Percentiles rank a stretch among this genome's conserved stretches.
Conservation (phyloP, 371 early-diverging fungal species). For the Umbelopsis sp. region DNA sequence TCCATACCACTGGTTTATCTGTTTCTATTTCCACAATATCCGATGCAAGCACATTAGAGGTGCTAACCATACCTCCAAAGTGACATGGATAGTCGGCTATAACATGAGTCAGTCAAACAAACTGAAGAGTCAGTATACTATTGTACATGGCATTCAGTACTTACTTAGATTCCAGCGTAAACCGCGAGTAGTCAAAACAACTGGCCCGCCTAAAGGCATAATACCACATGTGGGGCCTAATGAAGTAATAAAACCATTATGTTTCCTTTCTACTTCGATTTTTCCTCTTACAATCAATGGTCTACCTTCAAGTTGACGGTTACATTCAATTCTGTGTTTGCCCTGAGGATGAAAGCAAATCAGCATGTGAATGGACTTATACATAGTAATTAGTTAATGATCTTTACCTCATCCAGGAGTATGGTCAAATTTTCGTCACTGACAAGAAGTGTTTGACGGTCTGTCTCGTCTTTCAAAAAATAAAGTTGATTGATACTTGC, state of each 20-base stretch:
- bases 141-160: constrained; percentile 13
- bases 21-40: constrained; percentile 66
- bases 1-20: constrained; percentile 78
- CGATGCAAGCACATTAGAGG: constrained; percentile 73
- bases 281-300: background rate
- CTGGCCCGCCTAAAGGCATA: constrained; percentile 76
- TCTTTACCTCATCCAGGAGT: constrained; percentile 66
- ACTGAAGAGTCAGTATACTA: background rate
- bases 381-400: background rate
- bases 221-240: constrained; percentile 86
- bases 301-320: constrained; percentile 65
- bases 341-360: constrained; percentile 45
- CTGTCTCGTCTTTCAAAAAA: constrained; percentile 47
- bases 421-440: constrained; percentile 77
- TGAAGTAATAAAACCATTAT: background rate
- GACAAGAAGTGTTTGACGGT: constrained; percentile 62
- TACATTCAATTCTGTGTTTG: constrained; percentile 67
- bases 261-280: background rate
- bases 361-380: background rate
- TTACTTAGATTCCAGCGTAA: constrained; percentile 88
- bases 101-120: background rate
- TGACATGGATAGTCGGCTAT: constrained; percentile 55
- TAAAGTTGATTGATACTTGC: constrained; percentile 73
- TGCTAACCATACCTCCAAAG: constrained; percentile 76
- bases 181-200: constrained; percentile 70